A percentile compares a stretch with the other conserved stretches of the same genome.
phyloP scores from a whole-genome alignment of 139 green algal species.

The Parachlorella kessleri region DNA sequence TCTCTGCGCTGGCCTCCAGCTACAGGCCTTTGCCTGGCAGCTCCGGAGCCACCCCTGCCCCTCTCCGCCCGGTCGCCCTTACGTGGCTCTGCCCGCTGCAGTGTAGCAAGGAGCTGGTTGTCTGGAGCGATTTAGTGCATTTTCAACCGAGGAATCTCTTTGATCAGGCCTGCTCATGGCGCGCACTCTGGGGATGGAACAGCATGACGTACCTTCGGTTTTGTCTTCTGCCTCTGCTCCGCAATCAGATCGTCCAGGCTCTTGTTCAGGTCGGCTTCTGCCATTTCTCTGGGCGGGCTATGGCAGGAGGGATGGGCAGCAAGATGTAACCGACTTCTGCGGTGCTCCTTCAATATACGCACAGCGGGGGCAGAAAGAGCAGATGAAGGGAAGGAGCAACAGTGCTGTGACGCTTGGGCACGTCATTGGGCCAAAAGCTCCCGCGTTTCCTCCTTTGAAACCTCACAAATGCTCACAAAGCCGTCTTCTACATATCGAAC shows the following conservation, averaged over 20 bases:
- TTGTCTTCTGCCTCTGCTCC: conserved; percentile 31
- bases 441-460: too few relatives aligned
- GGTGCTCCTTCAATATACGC: too few relatives aligned
- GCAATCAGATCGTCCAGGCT: conserved; percentile 53
- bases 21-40: background rate
- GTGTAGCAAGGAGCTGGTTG: background rate
- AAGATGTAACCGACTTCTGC: too few relatives aligned
- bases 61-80: conserved; percentile 1
- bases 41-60: too few relatives aligned
- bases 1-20: background rate
- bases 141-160: background rate
- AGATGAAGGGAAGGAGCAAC: too few relatives aligned
- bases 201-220: background rate
- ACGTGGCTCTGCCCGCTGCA: background rate
- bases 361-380: too few relatives aligned
- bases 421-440: too few relatives aligned
- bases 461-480: too few relatives aligned
- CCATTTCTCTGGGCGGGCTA: too few relatives aligned
- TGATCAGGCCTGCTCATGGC: background rate
- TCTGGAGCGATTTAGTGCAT: background rate
- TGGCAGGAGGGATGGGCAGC: too few relatives aligned
- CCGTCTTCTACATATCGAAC: too few relatives aligned
- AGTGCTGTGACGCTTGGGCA: too few relatives aligned
- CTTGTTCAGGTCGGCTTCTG: conserved; percentile 43
- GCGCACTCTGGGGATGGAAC: background rate